Base-by-base conservation (phyloP, 73 alveolate species). In the Paramecium octaurelia region DNA sequence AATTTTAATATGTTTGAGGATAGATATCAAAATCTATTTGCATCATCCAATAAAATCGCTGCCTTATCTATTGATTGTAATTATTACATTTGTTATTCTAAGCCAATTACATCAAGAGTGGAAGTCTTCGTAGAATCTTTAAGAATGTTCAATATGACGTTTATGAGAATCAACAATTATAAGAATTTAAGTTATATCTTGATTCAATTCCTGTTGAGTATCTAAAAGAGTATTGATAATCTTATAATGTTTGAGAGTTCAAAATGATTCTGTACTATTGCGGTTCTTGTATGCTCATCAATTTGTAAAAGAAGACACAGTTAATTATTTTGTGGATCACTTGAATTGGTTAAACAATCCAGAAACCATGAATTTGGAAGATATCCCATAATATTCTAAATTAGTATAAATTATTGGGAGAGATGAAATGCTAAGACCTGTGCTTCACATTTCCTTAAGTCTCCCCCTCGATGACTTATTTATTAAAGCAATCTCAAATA, bases 351-450 rank as follows among this genome's bases (percentile, higher is more conserved):
- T 75, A 42, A 75, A 38, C 20, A 75, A 75, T 75, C 43, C 43
- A 31, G 58, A 42, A 23, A 35, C 38, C 16, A n/a, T 35, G 12
- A 75, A 29, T 21, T 10, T 42, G 29, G 75, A 31, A 10, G 70
- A 80, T 21, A 80, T 80, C 24, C 76, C 70, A 31, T 27, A 48
- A 80, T 80, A 80, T 46, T 21, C 35, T 43, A 80, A 80, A 43
- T 44, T 80, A 80, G 75, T 80, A 23, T 20, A 21, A 24, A 43
- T 80, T 12, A 43, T 42, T 23, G 91, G 75, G 9, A 80, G 91
- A 48, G 91, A 80, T 43, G 70, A 44, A 44, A 80, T 80, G 91
- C 40, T 44, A 23, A n/a, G 91, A 43, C 91, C 91, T 14, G 54
- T 80, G 12, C 10, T 80, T n/a, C 43, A 80, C 24, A 80, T 80